phyloP scores from a whole-genome alignment of 1,139 yeast genomes.

The Yamadazyma sp. region DNA sequence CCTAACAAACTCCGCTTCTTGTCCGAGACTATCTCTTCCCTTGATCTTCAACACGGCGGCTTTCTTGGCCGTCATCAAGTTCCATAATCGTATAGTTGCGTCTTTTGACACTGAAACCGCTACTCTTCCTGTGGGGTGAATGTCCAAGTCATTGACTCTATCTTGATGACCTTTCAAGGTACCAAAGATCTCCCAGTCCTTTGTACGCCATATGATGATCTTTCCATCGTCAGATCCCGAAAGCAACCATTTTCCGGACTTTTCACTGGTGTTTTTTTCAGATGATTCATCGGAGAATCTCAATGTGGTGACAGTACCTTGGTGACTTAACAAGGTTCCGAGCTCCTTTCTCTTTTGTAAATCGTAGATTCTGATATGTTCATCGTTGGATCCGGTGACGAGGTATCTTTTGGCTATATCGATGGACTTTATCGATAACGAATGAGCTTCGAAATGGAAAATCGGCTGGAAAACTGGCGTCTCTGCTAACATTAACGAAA shows the following conservation, averaged over 20 bases:
- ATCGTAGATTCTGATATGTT: conserved; percentile 92
- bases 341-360: conserved; percentile 90
- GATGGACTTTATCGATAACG: conserved; percentile 80
- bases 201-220: conserved; percentile 89
- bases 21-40: conserved; percentile 64
- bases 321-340: conserved; percentile 87
- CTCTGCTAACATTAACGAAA: conserved; percentile 61
- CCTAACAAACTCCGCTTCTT: conserved; percentile 63
- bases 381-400: conserved; percentile 95
- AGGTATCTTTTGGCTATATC: conserved; percentile 83
- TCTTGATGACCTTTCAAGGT: conserved; percentile 83
- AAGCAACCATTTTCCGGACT: conserved; percentile 79
- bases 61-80: conserved; percentile 94
- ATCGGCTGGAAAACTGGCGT: conserved; percentile 82
- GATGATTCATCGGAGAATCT: conserved; percentile 59
- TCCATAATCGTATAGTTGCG: conserved; percentile 85
- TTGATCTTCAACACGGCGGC: conserved; percentile 81
- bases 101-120: conserved; percentile 90
- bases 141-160: conserved; percentile 75
- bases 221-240: conserved; percentile 92
- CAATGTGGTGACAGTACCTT: conserved; percentile 80
- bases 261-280: conserved; percentile 16
- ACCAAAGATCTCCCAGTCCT: conserved; percentile 95
- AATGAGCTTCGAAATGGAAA: conserved; percentile 94
- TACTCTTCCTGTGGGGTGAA: conserved; percentile 90